Evolutionary conservation across 257 asterid genomes (phyloP), one percentile per base, ranked within the genome.

Genomic region (Coffea eugenioides): DNA sequence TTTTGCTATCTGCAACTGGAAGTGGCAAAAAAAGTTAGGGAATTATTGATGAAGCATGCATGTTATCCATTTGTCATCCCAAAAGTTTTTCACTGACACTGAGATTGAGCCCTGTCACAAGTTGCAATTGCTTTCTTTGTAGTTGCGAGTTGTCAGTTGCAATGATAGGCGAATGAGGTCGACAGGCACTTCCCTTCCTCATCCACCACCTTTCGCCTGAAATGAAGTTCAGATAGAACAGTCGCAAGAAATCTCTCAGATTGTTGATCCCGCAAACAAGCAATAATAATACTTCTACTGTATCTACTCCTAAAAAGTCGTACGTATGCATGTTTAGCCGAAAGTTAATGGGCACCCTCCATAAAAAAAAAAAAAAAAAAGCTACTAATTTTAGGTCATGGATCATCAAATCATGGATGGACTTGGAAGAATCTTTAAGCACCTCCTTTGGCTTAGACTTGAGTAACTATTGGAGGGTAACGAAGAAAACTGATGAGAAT

Each of bases 101-200:
- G 72, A 15, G 72, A 34, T 36, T 14, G 72, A 16, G 11, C n/a
- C 1, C 11, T 4, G 4, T 27, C 72, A 34, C 68, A 54, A 34
- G 62, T 31, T 73, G 77, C 59, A 49, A 72, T 48, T 8, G 16
- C 25, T 25, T 49, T 72, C 13, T 31, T 31, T 31, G 34, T 34
- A n/a, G 31, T 64, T n/a, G 70, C 70, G 13, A 66, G 70, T 66
- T 66, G 45, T 66, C 70, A 56, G 69, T 56, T 74, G 78, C 77
- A 74, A 54, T 74, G 20, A 56, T 23, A 21, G 43, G 41, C 43
- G 43, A 39, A 39, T 39, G 5, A 39, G 43, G 43, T 39, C 43
- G 5, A 4, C 64, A 52, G 49, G 21, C 31, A 34, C 52, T 54
- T 18, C 21, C 34, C 27, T 56, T 16, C 52, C 8, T 74, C 69